Base-by-base conservation (phyloP, 805 yeast species). In the Clavispora carvajalis region DNA sequence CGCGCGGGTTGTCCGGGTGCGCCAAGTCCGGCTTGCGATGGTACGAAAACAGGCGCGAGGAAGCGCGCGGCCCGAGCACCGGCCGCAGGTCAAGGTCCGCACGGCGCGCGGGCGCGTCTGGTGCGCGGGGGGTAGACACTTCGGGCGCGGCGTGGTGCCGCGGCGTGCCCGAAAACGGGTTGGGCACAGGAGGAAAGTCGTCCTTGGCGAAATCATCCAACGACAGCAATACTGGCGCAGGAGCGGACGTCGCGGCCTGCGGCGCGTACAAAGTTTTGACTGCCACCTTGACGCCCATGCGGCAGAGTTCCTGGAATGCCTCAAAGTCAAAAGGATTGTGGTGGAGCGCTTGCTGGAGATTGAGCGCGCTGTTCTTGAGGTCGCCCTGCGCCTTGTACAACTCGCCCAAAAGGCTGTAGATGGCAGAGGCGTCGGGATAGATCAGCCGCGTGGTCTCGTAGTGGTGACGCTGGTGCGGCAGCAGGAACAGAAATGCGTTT, bases 271-370 rank as follows among this genome's bases (percentile, higher is more conserved):
- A 66, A 0, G 79, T 59, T 47, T 75, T 75, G 5, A 82, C 78
- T 43, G 79, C 77, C 15, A 88, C 72, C 43, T 76, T 76, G 15
- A 83, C 86, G 10, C 95, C 93, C 63, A 83, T 65, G 36, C 72
- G 70, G 52, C 88, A 79, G 36, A 93, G 65, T 33, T 82, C 81
- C 48, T 82, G 87, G 47, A 87, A 80, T 0, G 96, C 88, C 55
- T 88, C 96, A 76, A 93, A 88, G 30, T 88, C 72, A 55, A 71
- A 86, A 13, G 95, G 96, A 56, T 93, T 85, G 47, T 72, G 62
- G 44, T 79, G 77, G 41, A 88, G 69, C 1, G 91, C 86, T 48
- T 74, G 77, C 0, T 86, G 73, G 57, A 82, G 85, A 52, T 79
- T 76, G 36, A 82, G 62, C 0, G 84, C 73, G 41, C 93, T 80